Percentiles rank a stretch among this genome's conserved stretches.
Evolutionary conservation across 441 rosid genomes (phyloP).

Genomic region (Biscutella auriculata): DNA sequence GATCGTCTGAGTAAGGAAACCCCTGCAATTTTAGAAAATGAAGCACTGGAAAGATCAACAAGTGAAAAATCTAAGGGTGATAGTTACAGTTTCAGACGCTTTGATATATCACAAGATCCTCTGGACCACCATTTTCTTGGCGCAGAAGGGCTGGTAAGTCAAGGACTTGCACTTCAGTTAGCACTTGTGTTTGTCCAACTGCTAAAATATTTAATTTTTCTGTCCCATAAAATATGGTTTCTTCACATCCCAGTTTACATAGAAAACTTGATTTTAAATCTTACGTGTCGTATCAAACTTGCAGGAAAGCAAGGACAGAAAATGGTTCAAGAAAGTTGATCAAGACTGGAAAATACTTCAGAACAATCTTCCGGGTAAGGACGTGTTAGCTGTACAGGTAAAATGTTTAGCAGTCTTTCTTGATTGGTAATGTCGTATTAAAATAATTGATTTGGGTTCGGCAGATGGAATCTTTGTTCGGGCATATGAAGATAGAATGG

Average conservation of each 20-base stretch:
- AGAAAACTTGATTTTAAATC: not conserved
- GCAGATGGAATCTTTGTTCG: slow-evolving; percentile 85
- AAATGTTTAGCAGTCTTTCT: not conserved
- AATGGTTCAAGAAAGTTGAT: slow-evolving; percentile 89
- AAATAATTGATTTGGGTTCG: not conserved
- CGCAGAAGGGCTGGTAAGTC: slow-evolving; percentile 54
- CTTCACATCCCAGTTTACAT: not conserved
- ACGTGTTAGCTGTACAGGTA: not conserved
- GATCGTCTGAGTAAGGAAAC: slow-evolving; percentile 24
- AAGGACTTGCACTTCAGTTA: not conserved
- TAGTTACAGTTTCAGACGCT: slow-evolving; percentile 48
- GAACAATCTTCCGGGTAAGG: slow-evolving; percentile 90
- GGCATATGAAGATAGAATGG: slow-evolving; percentile 94
- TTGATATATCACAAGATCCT: slow-evolving; percentile 76
- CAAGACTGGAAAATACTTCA: slow-evolving; percentile 98
- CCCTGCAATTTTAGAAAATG: slow-evolving; percentile 24
- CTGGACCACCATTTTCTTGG: slow-evolving; percentile 77
- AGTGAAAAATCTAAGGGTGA: slow-evolving; percentile 32
- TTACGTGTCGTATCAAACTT: slow-evolving; percentile 9
- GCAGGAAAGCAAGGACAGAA: slow-evolving; percentile 67
- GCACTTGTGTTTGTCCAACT: not conserved
- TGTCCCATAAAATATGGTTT: not conserved
- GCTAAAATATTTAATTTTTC: not conserved
- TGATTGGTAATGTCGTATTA: not conserved
- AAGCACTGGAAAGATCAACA: slow-evolving; percentile 25